Conservation (phyloP, 495 filamentous ascomycete genomes). For the Diplogelasinospora grovesii region DNA sequence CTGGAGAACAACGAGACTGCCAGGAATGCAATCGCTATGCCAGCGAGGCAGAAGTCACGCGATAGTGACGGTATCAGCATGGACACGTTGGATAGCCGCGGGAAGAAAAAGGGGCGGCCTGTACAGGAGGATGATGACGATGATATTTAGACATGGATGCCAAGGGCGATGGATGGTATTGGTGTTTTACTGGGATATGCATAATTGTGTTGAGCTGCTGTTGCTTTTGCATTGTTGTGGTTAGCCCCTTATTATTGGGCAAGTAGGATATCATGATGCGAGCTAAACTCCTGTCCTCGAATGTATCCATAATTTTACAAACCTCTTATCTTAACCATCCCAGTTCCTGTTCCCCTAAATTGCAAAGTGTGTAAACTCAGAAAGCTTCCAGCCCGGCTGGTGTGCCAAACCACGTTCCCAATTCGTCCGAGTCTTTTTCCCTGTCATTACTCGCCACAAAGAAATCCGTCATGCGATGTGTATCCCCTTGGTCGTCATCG, state of each 20-base stretch:
- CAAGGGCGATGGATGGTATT: not conserved
- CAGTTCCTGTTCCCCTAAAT: too few species aligned
- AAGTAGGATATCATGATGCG: slow-evolving; percentile 18
- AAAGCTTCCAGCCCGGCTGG: slow-evolving; percentile 53
- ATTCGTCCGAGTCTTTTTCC: slow-evolving; percentile 46
- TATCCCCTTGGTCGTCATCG: slow-evolving; percentile 56
- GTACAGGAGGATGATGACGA: slow-evolving; percentile 43
- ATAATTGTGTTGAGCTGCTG: slow-evolving; percentile 4
- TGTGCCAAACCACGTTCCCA: slow-evolving; percentile 58
- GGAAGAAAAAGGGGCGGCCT: slow-evolving; percentile 43
- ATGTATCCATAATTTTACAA: too few species aligned
- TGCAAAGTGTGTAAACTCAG: too few species aligned
- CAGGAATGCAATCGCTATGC: slow-evolving; percentile 72
- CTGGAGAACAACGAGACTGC: slow-evolving; percentile 74
- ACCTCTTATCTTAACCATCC: too few species aligned
- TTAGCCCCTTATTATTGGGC: not conserved
- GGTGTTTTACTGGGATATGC: slow-evolving; percentile 2
- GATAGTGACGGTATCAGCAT: slow-evolving; percentile 46
- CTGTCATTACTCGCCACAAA: slow-evolving; percentile 38
- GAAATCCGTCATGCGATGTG: slow-evolving; percentile 66
- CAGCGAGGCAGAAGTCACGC: slow-evolving; percentile 28
- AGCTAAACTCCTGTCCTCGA: too few species aligned
- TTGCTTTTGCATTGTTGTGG: slow-evolving; percentile 5
- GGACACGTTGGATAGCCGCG: slow-evolving; percentile 54
- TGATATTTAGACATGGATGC: slow-evolving; percentile 29